phyloP scores from a whole-genome alignment of 176 grass and related monocot genomes.

The Puccinellia tenuiflora region DNA sequence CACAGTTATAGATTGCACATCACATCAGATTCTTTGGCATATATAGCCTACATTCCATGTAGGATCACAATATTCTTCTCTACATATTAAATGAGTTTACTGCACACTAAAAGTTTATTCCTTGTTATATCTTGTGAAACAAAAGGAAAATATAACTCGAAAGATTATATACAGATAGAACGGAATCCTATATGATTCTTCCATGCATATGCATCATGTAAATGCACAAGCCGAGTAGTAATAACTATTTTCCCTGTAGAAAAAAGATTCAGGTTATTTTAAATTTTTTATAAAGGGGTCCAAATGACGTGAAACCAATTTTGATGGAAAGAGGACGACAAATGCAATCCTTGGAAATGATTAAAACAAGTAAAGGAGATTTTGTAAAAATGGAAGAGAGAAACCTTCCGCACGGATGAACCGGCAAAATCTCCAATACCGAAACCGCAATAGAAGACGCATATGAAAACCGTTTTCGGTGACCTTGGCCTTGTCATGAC shows the following conservation, averaged over 20 bases:
- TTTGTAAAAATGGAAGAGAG: too few species aligned
- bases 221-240: neutral
- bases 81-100: neutral
- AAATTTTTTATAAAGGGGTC: too few species aligned
- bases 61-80: neutral
- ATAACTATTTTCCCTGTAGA: neutral
- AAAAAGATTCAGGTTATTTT: neutral
- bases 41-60: neutral
- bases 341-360: too few species aligned
- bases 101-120: neutral
- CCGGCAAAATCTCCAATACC: too few species aligned
- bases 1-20: slow-evolving; percentile 5
- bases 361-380: too few species aligned
- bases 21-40: slow-evolving; percentile 8
- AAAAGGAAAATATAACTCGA: neutral
- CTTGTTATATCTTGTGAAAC: neutral
- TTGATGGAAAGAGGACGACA: too few species aligned
- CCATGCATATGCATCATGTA: neutral
- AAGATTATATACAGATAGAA: neutral
- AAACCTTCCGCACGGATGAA: too few species aligned
- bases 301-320: too few species aligned
- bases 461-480: too few species aligned
- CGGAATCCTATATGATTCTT: neutral
- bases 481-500: too few species aligned
- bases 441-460: too few species aligned